Base-by-base conservation (phyloP, 1,139 yeast genomes). In the Geotrichum australiense region DNA sequence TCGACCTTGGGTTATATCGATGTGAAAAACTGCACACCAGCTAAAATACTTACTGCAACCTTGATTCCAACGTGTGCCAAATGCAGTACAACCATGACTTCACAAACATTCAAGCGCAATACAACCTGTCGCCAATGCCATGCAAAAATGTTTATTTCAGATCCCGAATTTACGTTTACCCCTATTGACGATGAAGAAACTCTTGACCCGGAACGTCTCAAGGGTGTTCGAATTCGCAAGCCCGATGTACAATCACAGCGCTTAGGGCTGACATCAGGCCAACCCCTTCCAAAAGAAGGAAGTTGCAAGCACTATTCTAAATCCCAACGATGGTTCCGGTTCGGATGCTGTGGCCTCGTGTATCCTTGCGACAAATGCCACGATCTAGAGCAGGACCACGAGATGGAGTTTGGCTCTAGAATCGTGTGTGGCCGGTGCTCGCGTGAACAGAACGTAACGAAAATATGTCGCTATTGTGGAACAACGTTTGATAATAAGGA, bases 361-460 rank as follows among this genome's bases (percentile, higher is more conserved):
- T 66, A 56, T 42, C 62, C 71, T 1, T 67, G 71, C 35, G 71
- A 66, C 43, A 51, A 56, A 38, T 67, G 71, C 48, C 71, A 67
- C 43, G 69, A 68, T 43, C 59, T 51, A 15, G 59, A 58, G 23
- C 47, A 60, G 29, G 59, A 58, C 37, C 71, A 67, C 47, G 53
- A 58, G 0, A 50, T 53, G 31, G 70, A 66, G 42, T 61, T 59
- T 18, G 70, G 70, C 3, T 55, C 54, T 31, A 55, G 69, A 21
- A 65, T 66, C 64, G 54, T 67, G 10, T 67, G 71, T 42, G 71
- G 71, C 4, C 57, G 54, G 47, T 67, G 71, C 50, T 65, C 71
- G 10, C 54, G 68, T 7, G 71, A 67, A 50, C 70, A 67, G 53
- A 58, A 59, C 42, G 63, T 66, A 42, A 49, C 59, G 25, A 56